phyloP scores from a whole-genome alignment of 352 stramenopile species.

The Bremia lactucae region DNA sequence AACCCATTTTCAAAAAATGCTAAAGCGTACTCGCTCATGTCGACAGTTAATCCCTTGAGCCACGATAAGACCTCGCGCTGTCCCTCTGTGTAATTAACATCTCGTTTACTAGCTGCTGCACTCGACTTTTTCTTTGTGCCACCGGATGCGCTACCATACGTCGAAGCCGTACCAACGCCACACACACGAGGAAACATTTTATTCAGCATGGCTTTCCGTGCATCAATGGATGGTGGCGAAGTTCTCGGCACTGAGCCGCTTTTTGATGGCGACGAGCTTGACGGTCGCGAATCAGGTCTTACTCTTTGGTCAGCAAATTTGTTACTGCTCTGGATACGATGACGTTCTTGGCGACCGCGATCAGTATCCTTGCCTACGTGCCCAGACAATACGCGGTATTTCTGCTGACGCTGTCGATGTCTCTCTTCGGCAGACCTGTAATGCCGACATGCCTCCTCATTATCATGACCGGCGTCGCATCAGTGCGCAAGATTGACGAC shows the following conservation, averaged over 20 bases:
- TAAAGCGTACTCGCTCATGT: slow-evolving; percentile 79
- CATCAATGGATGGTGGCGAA: slow-evolving; percentile 12
- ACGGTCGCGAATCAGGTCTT: slow-evolving; percentile 13
- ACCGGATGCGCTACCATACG: slow-evolving; percentile 12
- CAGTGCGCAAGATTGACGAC: background rate
- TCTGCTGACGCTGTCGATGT: slow-evolving; percentile 41
- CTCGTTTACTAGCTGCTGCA: slow-evolving; percentile 30
- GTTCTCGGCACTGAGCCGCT: slow-evolving; percentile 5
- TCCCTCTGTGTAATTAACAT: slow-evolving; percentile 38
- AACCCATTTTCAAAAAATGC: slow-evolving; percentile 85
- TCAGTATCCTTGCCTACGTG: slow-evolving; percentile 8
- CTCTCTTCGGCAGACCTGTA: slow-evolving; percentile 44
- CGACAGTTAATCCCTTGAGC: slow-evolving; percentile 53
- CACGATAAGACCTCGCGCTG: slow-evolving; percentile 76
- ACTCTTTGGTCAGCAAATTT: slow-evolving; percentile 7
- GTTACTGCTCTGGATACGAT: slow-evolving; percentile 10
- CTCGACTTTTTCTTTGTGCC: slow-evolving; percentile 23
- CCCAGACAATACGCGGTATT: slow-evolving; percentile 27
- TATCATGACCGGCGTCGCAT: slow-evolving; percentile 3
- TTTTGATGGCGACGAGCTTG: slow-evolving; percentile 14
- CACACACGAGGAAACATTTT: slow-evolving; percentile 77
- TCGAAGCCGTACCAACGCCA: slow-evolving; percentile 21
- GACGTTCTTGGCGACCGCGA: slow-evolving; percentile 8
- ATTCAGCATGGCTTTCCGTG: slow-evolving; percentile 60
- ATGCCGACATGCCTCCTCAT: background rate